phyloP scores from a whole-genome alignment of 495 filamentous ascomycete species.

The Trichoderma erinaceum region DNA sequence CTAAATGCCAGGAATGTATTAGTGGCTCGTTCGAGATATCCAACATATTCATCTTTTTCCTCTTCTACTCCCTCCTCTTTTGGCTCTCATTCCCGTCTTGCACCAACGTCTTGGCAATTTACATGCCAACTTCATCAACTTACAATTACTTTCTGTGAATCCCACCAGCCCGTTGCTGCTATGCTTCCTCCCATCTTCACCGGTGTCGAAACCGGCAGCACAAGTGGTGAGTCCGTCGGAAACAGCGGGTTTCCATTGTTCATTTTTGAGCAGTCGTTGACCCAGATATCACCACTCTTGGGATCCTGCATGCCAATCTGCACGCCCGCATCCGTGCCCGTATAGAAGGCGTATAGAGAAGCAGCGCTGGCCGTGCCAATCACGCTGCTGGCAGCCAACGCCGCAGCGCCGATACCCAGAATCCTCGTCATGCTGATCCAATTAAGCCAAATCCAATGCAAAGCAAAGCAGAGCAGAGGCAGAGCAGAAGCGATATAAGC shows the following conservation, averaged over 20 bases:
- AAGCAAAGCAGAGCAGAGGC: background rate
- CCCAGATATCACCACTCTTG: constrained; percentile 29
- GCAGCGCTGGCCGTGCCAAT: constrained; percentile 24
- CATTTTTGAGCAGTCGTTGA: constrained; percentile 32
- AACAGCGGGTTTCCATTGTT: constrained; percentile 21
- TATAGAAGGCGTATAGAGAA: constrained; percentile 27
- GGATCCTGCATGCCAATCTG: constrained; percentile 34
- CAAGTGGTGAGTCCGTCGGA: constrained; percentile 23
- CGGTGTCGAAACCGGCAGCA: constrained; percentile 20
- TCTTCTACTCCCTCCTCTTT: too few species aligned
- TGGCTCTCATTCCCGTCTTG: too few species aligned
- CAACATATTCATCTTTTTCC: background rate
- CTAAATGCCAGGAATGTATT: constrained; percentile 12
- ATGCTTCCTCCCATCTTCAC: constrained; percentile 32
- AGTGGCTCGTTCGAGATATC: background rate
- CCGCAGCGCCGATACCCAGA: background rate
- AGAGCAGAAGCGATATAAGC: background rate
- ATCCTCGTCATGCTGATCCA: background rate
- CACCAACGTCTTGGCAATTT: background rate
- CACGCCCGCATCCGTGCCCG: constrained; percentile 19
- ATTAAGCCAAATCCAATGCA: background rate
- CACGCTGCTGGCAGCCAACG: constrained; percentile 31
- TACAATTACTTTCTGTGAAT: constrained; percentile 21
- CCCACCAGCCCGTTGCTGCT: constrained; percentile 30
- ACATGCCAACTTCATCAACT: constrained; percentile 1